Base-by-base conservation (phyloP, 2,329 filamentous ascomycete species). In the Ascochyta pisi region DNA sequence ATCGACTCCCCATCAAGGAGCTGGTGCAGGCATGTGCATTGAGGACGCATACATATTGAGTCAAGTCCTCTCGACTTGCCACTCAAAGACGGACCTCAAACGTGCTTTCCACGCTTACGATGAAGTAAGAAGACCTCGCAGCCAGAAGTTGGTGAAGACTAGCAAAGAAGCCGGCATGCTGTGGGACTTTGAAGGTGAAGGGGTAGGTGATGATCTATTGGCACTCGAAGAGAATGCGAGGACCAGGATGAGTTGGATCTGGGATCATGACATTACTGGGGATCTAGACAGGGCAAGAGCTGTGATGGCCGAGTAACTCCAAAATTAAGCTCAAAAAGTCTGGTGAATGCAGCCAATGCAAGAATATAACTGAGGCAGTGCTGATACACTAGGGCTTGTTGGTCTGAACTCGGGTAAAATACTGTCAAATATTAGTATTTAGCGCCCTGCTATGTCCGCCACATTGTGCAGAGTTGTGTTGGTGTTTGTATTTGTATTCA, bases 1-100 rank as follows among this genome's bases (percentile, higher is more conserved):
- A 0, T 65, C 75, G 78, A 86, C 66, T 77, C 83, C 12, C 59
- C 76, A 84, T 62, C 78, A 82, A 12, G 83, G 83, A 0, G 76
- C 82, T 0, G 84, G 84, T 1, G 84, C 83, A 0, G 81, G 83
- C 0, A 80, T 82, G 63, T 82, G 82, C 6, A 76, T 86, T 45
- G 84, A 86, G 65, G 84, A 86, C 51, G 80, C 76, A 1, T 76
- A 83, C 24, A 67, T 80, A 0, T 73, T 84, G 34, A 72, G 75
- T 7, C 66, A 70, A 7, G 50, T 82, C 4, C 57, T 83, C 15
- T 67, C 62, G 1, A 56, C 59, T 34, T 65, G 60, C 6, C 41
- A 47, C 2, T 46, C 44, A 0, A 60, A 42, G 3, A 6, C 48
- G 10, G 58, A 61, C 6, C 19, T 80, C 1, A 58, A 63, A 27